Percentiles rank a stretch among this genome's conserved stretches.
phyloP scores from a whole-genome alignment of 164 flowering plant genomes.

The Hamamelis virginiana region DNA sequence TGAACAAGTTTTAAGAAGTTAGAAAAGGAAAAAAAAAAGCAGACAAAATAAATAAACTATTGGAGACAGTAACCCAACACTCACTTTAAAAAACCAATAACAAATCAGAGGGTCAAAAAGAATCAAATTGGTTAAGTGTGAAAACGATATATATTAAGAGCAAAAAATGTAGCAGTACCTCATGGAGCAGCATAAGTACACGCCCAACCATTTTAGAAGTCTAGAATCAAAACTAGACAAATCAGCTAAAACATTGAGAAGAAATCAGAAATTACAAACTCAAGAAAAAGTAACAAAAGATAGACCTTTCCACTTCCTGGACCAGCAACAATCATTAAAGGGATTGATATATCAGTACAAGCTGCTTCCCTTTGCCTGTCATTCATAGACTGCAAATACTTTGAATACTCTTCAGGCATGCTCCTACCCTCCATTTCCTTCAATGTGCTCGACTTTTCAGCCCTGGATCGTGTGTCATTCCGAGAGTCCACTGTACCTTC shows the following conservation, averaged over 20 bases:
- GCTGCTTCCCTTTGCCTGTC: slow-evolving; percentile 88
- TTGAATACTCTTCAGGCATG: slow-evolving; percentile 60
- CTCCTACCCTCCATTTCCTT: slow-evolving; percentile 9
- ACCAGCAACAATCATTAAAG: slow-evolving; percentile 92
- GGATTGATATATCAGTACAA: slow-evolving; percentile 67
- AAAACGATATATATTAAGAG: no score
- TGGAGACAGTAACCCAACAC: neutral
- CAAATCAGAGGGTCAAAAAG: neutral
- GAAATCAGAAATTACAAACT: neutral
- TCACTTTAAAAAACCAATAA: neutral
- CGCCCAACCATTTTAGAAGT: slow-evolving; percentile 99
- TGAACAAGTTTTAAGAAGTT: slow-evolving; percentile 16
- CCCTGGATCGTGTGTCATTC: neutral
- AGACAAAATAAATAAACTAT: neutral
- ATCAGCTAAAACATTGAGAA: slow-evolving; percentile 7
- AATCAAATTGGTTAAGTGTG: neutral
- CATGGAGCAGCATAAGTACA: slow-evolving; percentile 63
- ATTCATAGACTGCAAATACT: slow-evolving; percentile 66
- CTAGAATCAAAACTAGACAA: slow-evolving; percentile 37
- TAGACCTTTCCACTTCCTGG: slow-evolving; percentile 98
- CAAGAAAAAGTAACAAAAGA: neutral
- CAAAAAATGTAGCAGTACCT: slow-evolving; percentile 50
- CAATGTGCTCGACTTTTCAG: slow-evolving; percentile 10
- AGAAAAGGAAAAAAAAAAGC: neutral
- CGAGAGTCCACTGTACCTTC: slow-evolving; percentile 1